Evolutionary conservation across 768 basidiomycete genomes (phyloP), one percentile per base, ranked within the genome.

Genomic region (Agaricus subrufescens): DNA sequence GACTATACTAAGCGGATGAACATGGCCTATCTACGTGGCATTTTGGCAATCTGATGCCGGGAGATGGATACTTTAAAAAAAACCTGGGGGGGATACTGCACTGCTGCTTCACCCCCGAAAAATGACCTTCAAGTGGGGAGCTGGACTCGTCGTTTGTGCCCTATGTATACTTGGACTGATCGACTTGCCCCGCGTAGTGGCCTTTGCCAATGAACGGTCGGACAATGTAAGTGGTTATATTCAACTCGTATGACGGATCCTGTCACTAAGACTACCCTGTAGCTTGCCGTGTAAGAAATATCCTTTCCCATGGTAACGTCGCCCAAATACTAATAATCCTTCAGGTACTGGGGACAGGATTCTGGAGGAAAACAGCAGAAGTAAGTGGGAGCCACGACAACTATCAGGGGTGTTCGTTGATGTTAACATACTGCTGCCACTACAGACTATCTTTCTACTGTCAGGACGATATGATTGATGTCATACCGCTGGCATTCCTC

Each of bases 401-500:
- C 8, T 34, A 34, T 29, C 11, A 6, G 23, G 31, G 30, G 25
- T 29, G 23, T 25, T 43, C 14, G 38, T 49, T 29, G 42, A 40
- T 31, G 37, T 27, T 23, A 43, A 23, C 38, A 43, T 40, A n/a
- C 30, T 26, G 38, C 19, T 37, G 26, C 37, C 29, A 29, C n/a
- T 40, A 27, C 30, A 75, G 74, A 2, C 67, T 87, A 58, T 77
- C 78, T 15, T 84, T 78, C 65, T 86, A 86, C 65, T 86, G 84
- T 62, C 71, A 82, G 62, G 84, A 86, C 63, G 75, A 80, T 65
- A 74, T 79, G 12, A 82, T 87, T 58, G 81, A 87, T 66, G 77
- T 75, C 30, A 73, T 87, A 39, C 84, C 84, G 11, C 63, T 87
- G 49, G 81, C 85, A 8, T 86, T 88, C 62, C 65, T 87, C 23